Conservation (phyloP, 202 grass and related monocot genomes). For the Tripidium arundinaceum region DNA sequence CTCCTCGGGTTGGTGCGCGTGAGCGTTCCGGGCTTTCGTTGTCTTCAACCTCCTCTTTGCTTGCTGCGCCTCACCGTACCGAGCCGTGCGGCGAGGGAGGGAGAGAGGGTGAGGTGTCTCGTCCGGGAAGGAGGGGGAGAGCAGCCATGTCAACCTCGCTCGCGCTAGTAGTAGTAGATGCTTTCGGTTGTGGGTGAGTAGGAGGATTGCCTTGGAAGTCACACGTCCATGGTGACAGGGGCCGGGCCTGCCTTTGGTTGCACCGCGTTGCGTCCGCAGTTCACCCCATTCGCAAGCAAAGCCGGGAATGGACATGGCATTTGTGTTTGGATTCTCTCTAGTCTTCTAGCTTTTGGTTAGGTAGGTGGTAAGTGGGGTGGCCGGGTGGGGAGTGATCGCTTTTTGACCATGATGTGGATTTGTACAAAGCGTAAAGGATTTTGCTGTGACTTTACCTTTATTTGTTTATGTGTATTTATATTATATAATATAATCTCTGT, state of each 20-base stretch:
- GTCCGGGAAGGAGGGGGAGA: slow-evolving; percentile 11
- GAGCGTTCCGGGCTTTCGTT: slow-evolving; percentile 28
- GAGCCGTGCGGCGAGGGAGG: slow-evolving; percentile 6
- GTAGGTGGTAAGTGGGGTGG: slow-evolving; percentile 29
- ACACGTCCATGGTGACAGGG: slow-evolving; percentile 35
- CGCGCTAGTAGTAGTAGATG: background rate
- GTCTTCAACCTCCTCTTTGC: slow-evolving; percentile 22
- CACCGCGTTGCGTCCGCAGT: slow-evolving; percentile 21
- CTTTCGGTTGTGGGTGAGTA: slow-evolving; percentile 11
- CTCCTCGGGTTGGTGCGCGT: slow-evolving; percentile 38
- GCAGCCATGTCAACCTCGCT: slow-evolving; percentile 36
- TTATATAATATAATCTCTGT: background rate
- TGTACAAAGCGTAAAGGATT: background rate
- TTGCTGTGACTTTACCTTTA: background rate
- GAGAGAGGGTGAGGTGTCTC: slow-evolving; percentile 28
- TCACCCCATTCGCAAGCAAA: slow-evolving; percentile 76
- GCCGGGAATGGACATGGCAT: slow-evolving; percentile 18
- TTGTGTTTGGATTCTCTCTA: slow-evolving; percentile 39
- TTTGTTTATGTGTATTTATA: background rate
- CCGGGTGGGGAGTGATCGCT: background rate
- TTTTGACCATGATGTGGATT: slow-evolving; percentile 37
- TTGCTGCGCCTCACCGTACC: background rate
- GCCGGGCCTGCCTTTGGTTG: background rate
- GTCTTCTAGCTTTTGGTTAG: slow-evolving; percentile 25
- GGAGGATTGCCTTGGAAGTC: slow-evolving; percentile 55